phyloP scores from a whole-genome alignment of 2,329 filamentous ascomycete genomes.

The Penicillium sp. region DNA sequence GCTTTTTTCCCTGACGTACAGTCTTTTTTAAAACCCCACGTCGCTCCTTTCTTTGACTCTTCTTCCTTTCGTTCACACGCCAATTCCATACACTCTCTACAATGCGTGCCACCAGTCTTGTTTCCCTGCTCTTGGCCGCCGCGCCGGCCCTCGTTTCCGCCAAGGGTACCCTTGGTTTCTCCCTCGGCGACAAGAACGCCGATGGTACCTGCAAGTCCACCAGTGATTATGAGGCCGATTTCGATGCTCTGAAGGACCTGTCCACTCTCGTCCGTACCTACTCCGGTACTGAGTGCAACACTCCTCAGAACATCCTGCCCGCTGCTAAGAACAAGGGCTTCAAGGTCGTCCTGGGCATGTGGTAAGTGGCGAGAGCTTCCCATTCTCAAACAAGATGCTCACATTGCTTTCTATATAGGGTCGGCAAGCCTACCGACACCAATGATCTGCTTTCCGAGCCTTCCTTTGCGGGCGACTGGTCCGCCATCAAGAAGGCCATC shows the following conservation, averaged over 20 bases:
- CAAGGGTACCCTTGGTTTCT: constrained; percentile 63
- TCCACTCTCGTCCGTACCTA: constrained; percentile 67
- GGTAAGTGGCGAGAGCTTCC: constrained; percentile 48
- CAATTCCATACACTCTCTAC: constrained; percentile 18
- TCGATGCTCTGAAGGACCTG: constrained; percentile 58
- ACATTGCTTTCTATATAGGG: constrained; percentile 11
- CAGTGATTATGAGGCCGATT: constrained; percentile 66
- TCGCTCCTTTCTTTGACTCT: constrained; percentile 7
- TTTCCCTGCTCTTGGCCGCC: constrained; percentile 45
- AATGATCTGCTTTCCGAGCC: constrained; percentile 44
- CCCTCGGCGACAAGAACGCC: constrained; percentile 65
- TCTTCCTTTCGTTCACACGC: constrained; percentile 1
- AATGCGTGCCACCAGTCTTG: constrained; percentile 49
- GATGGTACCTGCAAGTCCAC: constrained; percentile 64
- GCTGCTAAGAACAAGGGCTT: constrained; percentile 66
- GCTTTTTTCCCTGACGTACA: constrained; percentile 15
- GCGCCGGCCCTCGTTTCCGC: constrained; percentile 54
- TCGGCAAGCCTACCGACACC: constrained; percentile 21
- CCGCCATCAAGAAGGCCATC: constrained; percentile 53
- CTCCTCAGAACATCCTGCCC: constrained; percentile 63
- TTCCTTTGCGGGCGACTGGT: constrained; percentile 63
- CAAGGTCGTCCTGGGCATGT: constrained; percentile 70
- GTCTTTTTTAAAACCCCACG: constrained; percentile 4
- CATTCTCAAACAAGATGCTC: background rate
- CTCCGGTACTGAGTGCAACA: constrained; percentile 67